A percentile compares a stretch with the other conserved stretches of the same genome.
These are phyloP conservation scores for Symbiodinium pilosum DNA, from an alignment of 73 alveolate genomes.

Conservation along the genomic window DNA sequence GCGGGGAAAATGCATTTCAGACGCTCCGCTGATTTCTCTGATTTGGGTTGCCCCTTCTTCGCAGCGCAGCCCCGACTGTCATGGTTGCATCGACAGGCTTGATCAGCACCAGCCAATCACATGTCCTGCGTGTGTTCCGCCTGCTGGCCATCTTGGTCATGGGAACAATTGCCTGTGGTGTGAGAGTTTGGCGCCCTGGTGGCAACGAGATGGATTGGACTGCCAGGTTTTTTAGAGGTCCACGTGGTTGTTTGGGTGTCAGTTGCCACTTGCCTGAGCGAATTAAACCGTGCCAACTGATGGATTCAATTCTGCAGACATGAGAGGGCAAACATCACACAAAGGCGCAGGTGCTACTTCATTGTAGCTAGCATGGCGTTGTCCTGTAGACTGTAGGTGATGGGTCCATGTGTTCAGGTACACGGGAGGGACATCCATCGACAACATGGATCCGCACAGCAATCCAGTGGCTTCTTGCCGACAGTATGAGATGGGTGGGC, in stretches of 20 bases:
- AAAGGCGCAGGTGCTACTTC: too few species aligned
- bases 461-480: background rate
- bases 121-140: slow-evolving; percentile 16
- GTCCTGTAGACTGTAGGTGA: too few species aligned
- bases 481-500: too few species aligned
- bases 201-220: too few species aligned
- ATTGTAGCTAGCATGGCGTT: too few species aligned
- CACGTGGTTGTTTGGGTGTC: background rate
- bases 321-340: too few species aligned
- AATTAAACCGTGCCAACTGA: too few species aligned
- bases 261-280: too few species aligned
- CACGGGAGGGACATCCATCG: slow-evolving; percentile 71
- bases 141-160: slow-evolving; percentile 23
- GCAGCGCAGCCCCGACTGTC: background rate
- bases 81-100: background rate
- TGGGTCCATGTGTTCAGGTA: background rate
- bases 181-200: slow-evolving; percentile 73
- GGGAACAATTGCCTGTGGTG: slow-evolving; percentile 43
- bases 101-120: background rate
- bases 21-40: too few species aligned
- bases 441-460: slow-evolving; percentile 91
- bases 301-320: too few species aligned
- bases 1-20: slow-evolving; percentile 11
- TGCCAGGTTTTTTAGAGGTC: too few species aligned
- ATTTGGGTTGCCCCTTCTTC: background rate